A percentile compares a stretch with the other conserved stretches of the same genome.
Evolutionary conservation across 305 asterid species (phyloP).

Genomic region (Fraxinus ornus): DNA sequence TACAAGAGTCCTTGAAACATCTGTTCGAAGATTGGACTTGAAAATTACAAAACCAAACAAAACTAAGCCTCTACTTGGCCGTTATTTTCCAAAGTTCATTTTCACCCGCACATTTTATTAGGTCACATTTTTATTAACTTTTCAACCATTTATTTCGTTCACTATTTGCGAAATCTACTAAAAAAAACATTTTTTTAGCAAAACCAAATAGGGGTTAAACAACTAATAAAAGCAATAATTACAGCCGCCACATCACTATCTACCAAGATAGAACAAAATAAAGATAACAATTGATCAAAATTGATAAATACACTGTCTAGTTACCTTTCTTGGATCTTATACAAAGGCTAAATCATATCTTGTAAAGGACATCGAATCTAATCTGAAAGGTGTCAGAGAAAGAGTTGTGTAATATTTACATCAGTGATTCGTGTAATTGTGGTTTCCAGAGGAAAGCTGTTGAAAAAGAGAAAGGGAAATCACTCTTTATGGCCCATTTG

Average conservation of each 20-base stretch:
- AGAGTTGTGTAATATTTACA: neutral
- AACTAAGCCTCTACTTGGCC: neutral
- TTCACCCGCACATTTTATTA: too few species aligned
- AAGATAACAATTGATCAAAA: neutral
- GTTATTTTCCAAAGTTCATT: too few species aligned
- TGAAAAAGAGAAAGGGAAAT: neutral
- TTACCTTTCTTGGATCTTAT: neutral
- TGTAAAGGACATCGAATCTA: neutral
- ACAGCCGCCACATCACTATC: neutral
- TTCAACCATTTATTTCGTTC: too few species aligned
- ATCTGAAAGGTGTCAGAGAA: neutral
- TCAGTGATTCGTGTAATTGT: neutral
- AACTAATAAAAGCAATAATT: neutral
- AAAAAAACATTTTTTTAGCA: neutral
- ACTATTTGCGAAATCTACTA: too few species aligned
- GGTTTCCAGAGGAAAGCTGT: neutral
- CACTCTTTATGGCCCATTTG: neutral
- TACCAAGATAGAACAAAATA: neutral
- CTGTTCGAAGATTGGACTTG: neutral
- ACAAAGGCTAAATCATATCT: neutral
- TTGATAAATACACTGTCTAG: neutral
- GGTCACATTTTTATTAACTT: neutral
- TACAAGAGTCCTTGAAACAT: neutral
- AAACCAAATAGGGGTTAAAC: neutral
- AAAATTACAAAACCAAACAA: neutral